Percentiles rank a stretch among this genome's conserved stretches.
phyloP scores from a whole-genome alignment of 768 basidiomycete genomes.

The Rubroboletus satanas region DNA sequence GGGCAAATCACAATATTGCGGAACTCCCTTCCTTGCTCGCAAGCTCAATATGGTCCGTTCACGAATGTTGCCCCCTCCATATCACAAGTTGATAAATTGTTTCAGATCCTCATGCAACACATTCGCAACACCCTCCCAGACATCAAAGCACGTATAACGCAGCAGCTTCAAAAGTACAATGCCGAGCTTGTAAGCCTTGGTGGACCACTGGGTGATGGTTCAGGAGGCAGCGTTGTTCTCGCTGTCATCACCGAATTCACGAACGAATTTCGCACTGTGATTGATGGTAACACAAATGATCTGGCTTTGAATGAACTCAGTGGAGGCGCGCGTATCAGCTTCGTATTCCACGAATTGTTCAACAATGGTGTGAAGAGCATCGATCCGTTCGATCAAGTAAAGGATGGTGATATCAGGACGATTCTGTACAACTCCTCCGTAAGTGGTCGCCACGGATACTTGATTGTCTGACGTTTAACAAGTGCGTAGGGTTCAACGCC shows the following conservation, averaged over 20 bases:
- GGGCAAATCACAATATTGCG: conserved; percentile 92
- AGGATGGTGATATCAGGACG: conserved; percentile 95
- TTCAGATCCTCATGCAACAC: conserved; percentile 97
- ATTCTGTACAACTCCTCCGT: conserved; percentile 98
- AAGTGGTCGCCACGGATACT: conserved; percentile 29
- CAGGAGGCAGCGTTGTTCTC: conserved; percentile 88
- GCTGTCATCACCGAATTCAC: conserved; percentile 99
- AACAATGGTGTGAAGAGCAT: conserved; percentile 94
- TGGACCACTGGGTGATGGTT: conserved; percentile 79
- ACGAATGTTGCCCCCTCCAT: not conserved
- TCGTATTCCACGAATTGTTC: conserved; percentile 98
- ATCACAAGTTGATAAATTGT: not conserved
- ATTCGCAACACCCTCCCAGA: conserved; percentile 97
- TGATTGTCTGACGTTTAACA: not conserved
- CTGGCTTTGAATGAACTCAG: conserved; percentile 92
- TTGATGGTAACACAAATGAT: conserved; percentile 97
- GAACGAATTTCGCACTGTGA: conserved; percentile 91
- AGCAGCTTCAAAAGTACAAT: conserved; percentile 85
- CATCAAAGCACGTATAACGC: conserved; percentile 93
- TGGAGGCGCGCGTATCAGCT: conserved; percentile 98
- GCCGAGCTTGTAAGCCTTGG: conserved; percentile 81
- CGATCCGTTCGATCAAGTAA: conserved; percentile 98
- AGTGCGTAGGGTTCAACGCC: conserved; percentile 82
- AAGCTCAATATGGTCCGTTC: conserved; percentile 85
- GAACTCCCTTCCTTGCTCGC: conserved; percentile 92